A percentile compares a stretch with the other conserved stretches of the same genome.
These are phyloP conservation scores for Leishmania major DNA, from an alignment of 208 protist genomes.

Conservation along the genomic window DNA sequence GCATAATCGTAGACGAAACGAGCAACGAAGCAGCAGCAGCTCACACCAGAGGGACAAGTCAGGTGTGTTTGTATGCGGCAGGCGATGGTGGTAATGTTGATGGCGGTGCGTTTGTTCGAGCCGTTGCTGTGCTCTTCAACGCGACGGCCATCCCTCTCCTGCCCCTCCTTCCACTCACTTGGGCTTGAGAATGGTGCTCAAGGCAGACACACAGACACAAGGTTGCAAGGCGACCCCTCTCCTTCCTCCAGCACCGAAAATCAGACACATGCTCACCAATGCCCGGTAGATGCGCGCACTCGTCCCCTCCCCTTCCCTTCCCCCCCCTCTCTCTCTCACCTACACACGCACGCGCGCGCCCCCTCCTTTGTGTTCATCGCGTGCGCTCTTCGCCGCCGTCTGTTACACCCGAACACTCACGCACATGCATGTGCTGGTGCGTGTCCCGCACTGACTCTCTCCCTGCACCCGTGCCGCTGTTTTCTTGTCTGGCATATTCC, in stretches of 20 bases:
- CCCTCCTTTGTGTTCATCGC: not conserved
- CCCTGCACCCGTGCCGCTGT: slow-evolving; percentile 14
- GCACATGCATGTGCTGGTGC: not conserved
- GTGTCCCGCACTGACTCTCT: not conserved
- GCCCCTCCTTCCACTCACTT: not conserved
- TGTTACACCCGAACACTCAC: not conserved
- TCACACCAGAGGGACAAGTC: too few relatives aligned
- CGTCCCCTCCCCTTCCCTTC: not conserved
- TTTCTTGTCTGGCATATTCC: not conserved
- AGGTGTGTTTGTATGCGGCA: not conserved
- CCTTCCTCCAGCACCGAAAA: not conserved
- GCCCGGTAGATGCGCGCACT: not conserved
- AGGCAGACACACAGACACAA: not conserved
- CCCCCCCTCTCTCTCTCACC: not conserved
- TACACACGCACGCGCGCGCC: not conserved
- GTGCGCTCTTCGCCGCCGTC: not conserved
- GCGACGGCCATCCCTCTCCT: not conserved
- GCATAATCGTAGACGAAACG: not conserved
- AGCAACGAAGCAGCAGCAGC: not conserved
- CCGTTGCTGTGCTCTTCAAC: not conserved
- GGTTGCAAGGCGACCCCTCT: not conserved
- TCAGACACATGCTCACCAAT: not conserved
- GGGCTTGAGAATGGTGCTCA: too few relatives aligned
- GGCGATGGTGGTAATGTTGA: not conserved
- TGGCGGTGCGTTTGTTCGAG: not conserved